Evolutionary conservation across 306 rosid species (phyloP), one percentile per base, ranked within the genome.

Genomic region (Trifolium repens): DNA sequence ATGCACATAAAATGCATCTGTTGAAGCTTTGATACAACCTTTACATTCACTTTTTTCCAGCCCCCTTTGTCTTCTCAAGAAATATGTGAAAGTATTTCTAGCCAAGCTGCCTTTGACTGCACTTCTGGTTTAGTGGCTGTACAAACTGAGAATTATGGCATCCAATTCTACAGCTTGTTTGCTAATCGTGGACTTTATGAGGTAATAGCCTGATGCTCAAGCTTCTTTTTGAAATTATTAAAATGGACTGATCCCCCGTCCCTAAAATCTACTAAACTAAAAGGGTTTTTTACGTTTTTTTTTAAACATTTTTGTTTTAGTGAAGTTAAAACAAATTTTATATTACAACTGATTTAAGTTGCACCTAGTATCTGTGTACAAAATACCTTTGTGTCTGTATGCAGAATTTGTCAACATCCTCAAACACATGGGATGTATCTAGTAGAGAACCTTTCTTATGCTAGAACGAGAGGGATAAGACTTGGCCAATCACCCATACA

Each of bases 81-180:
- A 69, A 80, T 64, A 67, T 85, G 84, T 58, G 83, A 87, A 63
- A 84, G 75, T 67, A 50, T 73, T 73, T 73, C 84, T 43, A 81
- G 87, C 76, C 89, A 83, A 67, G 81, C 84, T 80, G 82, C 96
- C 79, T 92, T 94, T 72, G 92, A 90, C 79, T 77, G 82, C 80
- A 14, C 81, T 80, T 75, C 92, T 86, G 99, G 96, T 58, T 63
- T 87, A 42, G 89, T 90, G 82, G 99, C 93, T 37, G 85, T 92
- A 80, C 86, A 80, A 52, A 86, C 99, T 71, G 92, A 88, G 74
- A 89, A 90, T 80, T 94, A 92, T 67, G 78, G 91, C 81, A 79
- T 94, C 73, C 99, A 94, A 78, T 87, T 94, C 76, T 94, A 87
- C 83, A 90, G 91, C 81, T 78, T 94, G 89, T 80, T 88, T 90